phyloP scores from a whole-genome alignment of 352 stramenopile species.

The Plasmopara halstedii region DNA sequence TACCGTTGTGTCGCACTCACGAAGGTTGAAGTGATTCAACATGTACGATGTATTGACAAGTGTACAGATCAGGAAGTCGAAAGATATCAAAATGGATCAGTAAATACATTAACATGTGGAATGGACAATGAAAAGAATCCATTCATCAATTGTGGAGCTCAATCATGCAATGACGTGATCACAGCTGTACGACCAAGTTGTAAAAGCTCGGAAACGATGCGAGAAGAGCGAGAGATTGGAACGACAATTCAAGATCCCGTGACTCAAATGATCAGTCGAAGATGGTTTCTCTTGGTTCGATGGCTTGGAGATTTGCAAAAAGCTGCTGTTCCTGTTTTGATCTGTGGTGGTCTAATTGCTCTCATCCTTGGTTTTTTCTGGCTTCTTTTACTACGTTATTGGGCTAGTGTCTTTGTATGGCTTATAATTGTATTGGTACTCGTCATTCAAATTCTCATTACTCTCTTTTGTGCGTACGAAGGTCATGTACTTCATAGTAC shows the following conservation, averaged over 20 bases:
- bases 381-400: slow-evolving; percentile 69
- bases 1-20: slow-evolving; percentile 66
- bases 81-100: slow-evolving; percentile 18
- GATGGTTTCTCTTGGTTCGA: slow-evolving; percentile 61
- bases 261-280: slow-evolving; percentile 49
- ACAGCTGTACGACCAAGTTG: slow-evolving; percentile 34
- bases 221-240: slow-evolving; percentile 34
- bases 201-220: slow-evolving; percentile 40
- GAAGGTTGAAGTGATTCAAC: slow-evolving; percentile 35
- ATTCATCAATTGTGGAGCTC: slow-evolving; percentile 40
- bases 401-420: slow-evolving; percentile 73
- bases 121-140: slow-evolving; percentile 35
- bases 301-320: slow-evolving; percentile 78
- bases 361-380: slow-evolving; percentile 65
- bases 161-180: slow-evolving; percentile 40
- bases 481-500: slow-evolving; percentile 48
- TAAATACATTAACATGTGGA: slow-evolving; percentile 29
- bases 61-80: slow-evolving; percentile 35
- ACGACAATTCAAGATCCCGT: slow-evolving; percentile 40
- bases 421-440: slow-evolving; percentile 61
- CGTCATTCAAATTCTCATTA: slow-evolving; percentile 58
- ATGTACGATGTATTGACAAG: slow-evolving; percentile 55
- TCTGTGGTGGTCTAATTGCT: slow-evolving; percentile 62
- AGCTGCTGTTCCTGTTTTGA: slow-evolving; percentile 63
- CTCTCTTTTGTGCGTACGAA: slow-evolving; percentile 71